Conservation (phyloP, 2,329 filamentous ascomycete species). For the Blastomyces parvus region DNA sequence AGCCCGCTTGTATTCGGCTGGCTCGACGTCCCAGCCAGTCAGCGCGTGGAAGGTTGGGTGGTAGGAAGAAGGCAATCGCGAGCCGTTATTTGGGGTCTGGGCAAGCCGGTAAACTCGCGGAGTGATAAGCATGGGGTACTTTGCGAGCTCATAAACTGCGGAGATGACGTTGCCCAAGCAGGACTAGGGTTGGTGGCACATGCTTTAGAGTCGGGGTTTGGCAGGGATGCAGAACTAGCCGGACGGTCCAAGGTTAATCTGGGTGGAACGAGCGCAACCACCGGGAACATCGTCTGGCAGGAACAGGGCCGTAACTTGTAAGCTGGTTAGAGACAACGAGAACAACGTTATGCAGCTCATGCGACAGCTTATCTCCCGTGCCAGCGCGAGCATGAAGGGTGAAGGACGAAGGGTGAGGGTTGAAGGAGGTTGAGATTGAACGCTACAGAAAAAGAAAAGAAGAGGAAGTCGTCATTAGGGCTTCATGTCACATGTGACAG, state of each 20-base stretch:
- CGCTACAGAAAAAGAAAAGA: too few relatives aligned
- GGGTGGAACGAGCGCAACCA: neutral
- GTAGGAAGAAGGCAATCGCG: slow-evolving; percentile 15
- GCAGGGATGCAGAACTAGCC: neutral
- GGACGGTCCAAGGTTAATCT: neutral
- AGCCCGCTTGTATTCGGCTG: slow-evolving; percentile 18
- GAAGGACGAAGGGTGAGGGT: too few relatives aligned
- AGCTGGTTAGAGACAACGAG: neutral
- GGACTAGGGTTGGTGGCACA: neutral
- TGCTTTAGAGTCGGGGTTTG: neutral
- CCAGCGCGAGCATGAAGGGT: neutral
- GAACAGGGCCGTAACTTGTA: too few relatives aligned
- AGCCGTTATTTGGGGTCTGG: slow-evolving; percentile 28
- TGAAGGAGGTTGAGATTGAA: too few relatives aligned
- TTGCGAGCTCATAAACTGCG: slow-evolving; percentile 18
- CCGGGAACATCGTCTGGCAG: neutral
- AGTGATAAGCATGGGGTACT: slow-evolving; percentile 33
- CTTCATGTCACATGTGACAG: slow-evolving; percentile 2
- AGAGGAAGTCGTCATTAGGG: neutral
- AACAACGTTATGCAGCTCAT: neutral
- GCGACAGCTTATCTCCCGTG: neutral
- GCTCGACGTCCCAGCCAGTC: slow-evolving; percentile 27
- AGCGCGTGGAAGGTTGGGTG: slow-evolving; percentile 25
- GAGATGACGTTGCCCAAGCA: neutral
- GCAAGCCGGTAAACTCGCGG: slow-evolving; percentile 35